Evolutionary conservation across 1,284 basidiomycete genomes (phyloP).

Genomic region (Athelia psychrophila): DNA sequence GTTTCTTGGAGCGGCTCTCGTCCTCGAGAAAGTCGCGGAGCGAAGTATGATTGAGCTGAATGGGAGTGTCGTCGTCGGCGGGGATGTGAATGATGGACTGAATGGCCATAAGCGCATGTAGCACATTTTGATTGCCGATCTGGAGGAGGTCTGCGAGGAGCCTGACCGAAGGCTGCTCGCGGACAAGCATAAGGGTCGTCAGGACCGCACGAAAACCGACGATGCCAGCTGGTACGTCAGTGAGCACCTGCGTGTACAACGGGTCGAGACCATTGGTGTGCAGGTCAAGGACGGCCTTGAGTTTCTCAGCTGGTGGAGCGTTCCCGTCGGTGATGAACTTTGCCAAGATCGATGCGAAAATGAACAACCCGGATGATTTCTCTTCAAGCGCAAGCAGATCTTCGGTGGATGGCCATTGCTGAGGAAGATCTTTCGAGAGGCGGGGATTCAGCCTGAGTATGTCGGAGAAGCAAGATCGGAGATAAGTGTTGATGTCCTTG

Average conservation of each 20-base stretch:
- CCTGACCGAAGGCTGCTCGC: not conserved
- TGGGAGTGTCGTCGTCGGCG: not conserved
- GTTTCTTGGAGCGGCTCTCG: not conserved
- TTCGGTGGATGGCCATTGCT: not conserved
- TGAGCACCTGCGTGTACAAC: not conserved
- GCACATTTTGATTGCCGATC: not conserved
- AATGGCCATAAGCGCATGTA: not conserved
- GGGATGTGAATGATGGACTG: not conserved
- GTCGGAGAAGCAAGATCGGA: not conserved
- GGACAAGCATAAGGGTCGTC: not conserved
- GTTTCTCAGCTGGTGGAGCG: not conserved
- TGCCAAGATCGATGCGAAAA: not conserved
- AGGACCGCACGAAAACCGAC: not conserved
- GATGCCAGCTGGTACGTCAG: not conserved
- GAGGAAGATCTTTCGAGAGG: not conserved
- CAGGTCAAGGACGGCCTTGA: not conserved
- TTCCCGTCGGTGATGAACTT: not conserved
- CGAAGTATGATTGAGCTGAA: not conserved
- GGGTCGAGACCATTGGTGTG: not conserved
- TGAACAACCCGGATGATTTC: not conserved
- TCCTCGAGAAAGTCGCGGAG: not conserved
- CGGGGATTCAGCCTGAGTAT: not conserved
- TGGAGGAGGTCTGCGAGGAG: not conserved
- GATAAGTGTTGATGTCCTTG: not conserved
- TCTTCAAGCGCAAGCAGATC: not conserved